These are phyloP conservation scores for Globisporangium polare DNA, from an alignment of 352 stramenopile genomes.

Conservation along the genomic window DNA sequence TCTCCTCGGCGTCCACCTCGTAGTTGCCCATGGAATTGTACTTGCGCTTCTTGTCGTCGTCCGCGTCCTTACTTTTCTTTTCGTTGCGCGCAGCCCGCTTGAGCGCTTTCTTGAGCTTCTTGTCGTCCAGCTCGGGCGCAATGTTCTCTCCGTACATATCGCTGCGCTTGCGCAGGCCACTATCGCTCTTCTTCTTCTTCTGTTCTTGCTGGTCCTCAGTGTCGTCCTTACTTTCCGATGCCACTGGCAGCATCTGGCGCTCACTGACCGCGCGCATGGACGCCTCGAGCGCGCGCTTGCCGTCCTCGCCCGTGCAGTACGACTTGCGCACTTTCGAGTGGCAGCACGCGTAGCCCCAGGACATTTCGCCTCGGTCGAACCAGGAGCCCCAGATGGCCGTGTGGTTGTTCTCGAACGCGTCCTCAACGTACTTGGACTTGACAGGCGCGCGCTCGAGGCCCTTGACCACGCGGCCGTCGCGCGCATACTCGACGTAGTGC, in stretches of 20 bases:
- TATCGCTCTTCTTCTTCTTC: conserved; percentile 13
- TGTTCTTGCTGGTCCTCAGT: conserved; percentile 5
- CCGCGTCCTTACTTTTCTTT: not conserved
- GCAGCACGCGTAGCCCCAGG: conserved; percentile 98
- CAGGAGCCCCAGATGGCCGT: conserved; percentile 97
- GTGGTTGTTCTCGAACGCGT: conserved; percentile 96
- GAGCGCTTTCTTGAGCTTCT: conserved; percentile 84
- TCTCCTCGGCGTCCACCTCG: conserved; percentile 93
- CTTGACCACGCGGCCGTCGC: conserved; percentile 89
- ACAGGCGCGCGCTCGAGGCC: conserved; percentile 72
- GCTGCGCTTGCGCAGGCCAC: conserved; percentile 56
- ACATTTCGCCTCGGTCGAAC: conserved; percentile 92
- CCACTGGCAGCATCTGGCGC: conserved; percentile 39
- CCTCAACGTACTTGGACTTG: conserved; percentile 98
- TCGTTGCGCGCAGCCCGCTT: conserved; percentile 38
- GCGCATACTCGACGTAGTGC: conserved; percentile 91
- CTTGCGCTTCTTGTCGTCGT: conserved; percentile 88
- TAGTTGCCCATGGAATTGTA: conserved; percentile 92
- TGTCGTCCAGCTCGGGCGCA: conserved; percentile 62
- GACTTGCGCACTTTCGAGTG: conserved; percentile 94
- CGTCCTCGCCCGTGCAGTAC: conserved; percentile 94
- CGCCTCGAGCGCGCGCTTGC: conserved; percentile 86
- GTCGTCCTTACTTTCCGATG: conserved; percentile 17
- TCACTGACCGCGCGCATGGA: conserved; percentile 54
- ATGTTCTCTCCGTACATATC: conserved; percentile 91